Percentiles rank a stretch among this genome's conserved stretches.
phyloP scores from a whole-genome alignment of 345 rosid species.

The Salix viminalis region DNA sequence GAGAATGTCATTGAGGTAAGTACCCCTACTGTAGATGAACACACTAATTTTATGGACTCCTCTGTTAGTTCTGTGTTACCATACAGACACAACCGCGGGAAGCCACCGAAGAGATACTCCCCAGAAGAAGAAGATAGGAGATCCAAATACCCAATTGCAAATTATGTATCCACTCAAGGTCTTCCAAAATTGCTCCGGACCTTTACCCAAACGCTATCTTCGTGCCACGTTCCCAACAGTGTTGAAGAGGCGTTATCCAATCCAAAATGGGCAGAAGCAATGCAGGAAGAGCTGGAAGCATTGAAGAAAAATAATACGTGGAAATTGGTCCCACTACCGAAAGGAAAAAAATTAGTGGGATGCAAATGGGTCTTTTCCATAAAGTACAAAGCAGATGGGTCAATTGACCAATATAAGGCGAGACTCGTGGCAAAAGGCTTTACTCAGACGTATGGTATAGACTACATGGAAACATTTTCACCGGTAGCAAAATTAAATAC shows the following conservation, averaged over 20 bases:
- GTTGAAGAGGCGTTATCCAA: not conserved
- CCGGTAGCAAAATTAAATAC: not conserved
- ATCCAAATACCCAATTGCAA: not conserved
- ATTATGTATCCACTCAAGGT: not conserved
- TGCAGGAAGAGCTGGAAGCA: rapidly evolving
- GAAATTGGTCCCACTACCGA: not conserved
- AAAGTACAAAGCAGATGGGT: not conserved
- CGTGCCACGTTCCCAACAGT: rapidly evolving
- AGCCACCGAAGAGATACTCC: not conserved
- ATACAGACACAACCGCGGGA: not conserved
- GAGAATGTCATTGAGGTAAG: not conserved
- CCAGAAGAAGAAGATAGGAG: not conserved
- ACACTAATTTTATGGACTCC: not conserved
- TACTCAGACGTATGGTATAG: not conserved
- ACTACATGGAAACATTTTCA: not conserved
- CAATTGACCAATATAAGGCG: not conserved
- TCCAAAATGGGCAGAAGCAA: not conserved
- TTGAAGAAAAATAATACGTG: no score
- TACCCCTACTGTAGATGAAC: rapidly evolving
- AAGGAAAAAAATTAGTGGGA: not conserved
- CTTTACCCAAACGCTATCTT: not conserved
- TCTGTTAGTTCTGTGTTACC: not conserved
- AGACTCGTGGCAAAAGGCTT: not conserved
- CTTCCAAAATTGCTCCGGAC: rapidly evolving
- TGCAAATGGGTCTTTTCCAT: not conserved